Percentiles rank a stretch among this genome's conserved stretches.
phyloP scores from a whole-genome alignment of 2,329 filamentous ascomycete species.

The Monosporascus sp. region DNA sequence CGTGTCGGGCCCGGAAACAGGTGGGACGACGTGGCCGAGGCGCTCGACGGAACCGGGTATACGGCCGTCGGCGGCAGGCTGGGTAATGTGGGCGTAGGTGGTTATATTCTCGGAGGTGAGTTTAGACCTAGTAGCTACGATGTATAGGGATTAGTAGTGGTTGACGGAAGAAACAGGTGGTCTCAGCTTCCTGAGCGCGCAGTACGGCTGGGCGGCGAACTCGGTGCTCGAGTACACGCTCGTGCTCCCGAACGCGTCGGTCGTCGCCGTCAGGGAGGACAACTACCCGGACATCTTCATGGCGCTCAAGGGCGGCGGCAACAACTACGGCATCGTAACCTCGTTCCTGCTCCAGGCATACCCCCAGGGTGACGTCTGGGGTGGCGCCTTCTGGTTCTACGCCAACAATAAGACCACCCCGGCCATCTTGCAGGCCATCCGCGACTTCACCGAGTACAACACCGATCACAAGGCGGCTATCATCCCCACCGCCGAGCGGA shows the following conservation, averaged over 20 bases:
- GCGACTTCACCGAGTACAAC: slow-evolving; percentile 54
- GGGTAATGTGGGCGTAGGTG: slow-evolving; percentile 42
- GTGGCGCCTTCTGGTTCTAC: slow-evolving; percentile 36
- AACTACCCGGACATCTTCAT: slow-evolving; percentile 45
- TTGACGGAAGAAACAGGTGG: slow-evolving; percentile 37
- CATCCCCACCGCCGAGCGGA: slow-evolving; percentile 50
- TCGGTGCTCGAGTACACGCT: slow-evolving; percentile 45
- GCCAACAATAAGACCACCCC: slow-evolving; percentile 24
- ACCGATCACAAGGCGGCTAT: slow-evolving; percentile 55
- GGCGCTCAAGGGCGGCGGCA: slow-evolving; percentile 51
- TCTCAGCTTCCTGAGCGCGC: slow-evolving; percentile 45
- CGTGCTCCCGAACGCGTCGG: slow-evolving; percentile 44
- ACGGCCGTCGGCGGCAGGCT: slow-evolving; percentile 40
- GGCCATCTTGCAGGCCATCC: slow-evolving; percentile 40
- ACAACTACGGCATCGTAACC: slow-evolving; percentile 50
- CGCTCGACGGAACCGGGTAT: slow-evolving; percentile 37
- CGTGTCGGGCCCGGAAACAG: slow-evolving; percentile 41
- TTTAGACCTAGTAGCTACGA: slow-evolving; percentile 38
- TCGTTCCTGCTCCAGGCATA: slow-evolving; percentile 39
- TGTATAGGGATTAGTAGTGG: slow-evolving; percentile 42
- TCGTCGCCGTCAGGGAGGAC: slow-evolving; percentile 38
- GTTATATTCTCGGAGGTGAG: slow-evolving; percentile 49
- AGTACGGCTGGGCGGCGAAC: slow-evolving; percentile 47
- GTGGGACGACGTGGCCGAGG: slow-evolving; percentile 36
- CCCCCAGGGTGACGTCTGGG: slow-evolving; percentile 36